Evolutionary conservation across 495 filamentous ascomycete species (phyloP).

Genomic region (Aspergillus olivimuriae): DNA sequence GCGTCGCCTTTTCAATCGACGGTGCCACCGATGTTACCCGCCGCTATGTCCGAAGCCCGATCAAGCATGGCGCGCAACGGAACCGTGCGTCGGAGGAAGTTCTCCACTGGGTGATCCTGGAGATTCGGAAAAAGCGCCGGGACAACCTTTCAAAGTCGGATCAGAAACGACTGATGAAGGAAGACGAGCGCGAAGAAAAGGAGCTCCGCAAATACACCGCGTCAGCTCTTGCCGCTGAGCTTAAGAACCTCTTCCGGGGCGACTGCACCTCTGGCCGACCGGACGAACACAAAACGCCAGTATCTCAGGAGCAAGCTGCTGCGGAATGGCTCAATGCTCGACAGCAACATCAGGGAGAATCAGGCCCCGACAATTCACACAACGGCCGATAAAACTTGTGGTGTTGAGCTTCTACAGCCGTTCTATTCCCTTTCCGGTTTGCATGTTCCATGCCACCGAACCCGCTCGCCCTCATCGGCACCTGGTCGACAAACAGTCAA

Average conservation of each 20-base stretch:
- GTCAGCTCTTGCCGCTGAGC: conserved; percentile 58
- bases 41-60: conserved; percentile 83
- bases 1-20: conserved; percentile 92
- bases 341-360: conserved; percentile 45
- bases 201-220: conserved; percentile 76
- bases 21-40: conserved; percentile 94
- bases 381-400: conserved; percentile 25
- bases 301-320: conserved; percentile 54
- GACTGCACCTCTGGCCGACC: conserved; percentile 19
- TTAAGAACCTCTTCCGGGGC: conserved; percentile 49
- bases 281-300: conserved; percentile 36
- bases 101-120: conserved; percentile 77
- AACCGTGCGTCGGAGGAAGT: conserved; percentile 79
- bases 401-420: background rate
- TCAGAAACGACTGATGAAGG: conserved; percentile 74
- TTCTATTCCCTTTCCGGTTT: background rate
- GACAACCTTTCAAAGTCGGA: conserved; percentile 73
- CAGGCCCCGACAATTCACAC: conserved; percentile 31
- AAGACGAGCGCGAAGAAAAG: conserved; percentile 78
- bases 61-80: conserved; percentile 64
- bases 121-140: conserved; percentile 78
- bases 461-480: background rate
- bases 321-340: conserved; percentile 59
- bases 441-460: background rate
- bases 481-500: conserved; percentile 1